phyloP scores from a whole-genome alignment of 176 grass and related monocot genomes.

The Oryza officinalis region DNA sequence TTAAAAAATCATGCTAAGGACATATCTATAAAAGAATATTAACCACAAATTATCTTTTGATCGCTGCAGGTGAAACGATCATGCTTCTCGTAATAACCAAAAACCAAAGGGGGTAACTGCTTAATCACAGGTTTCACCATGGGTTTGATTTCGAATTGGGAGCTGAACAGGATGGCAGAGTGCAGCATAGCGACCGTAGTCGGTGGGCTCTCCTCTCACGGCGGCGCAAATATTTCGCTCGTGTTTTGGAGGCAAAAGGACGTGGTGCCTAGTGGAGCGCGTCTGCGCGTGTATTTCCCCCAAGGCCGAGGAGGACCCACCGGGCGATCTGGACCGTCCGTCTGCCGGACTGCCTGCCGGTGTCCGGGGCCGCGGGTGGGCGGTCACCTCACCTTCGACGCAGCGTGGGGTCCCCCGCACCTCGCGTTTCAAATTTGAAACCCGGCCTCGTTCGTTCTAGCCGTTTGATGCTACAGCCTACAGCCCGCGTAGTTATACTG shows the following conservation, averaged over 20 bases:
- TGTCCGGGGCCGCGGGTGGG: not conserved
- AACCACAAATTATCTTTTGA: too few species aligned
- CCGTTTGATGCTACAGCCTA: not conserved
- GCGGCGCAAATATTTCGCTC: too few species aligned
- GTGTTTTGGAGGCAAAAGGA: too few species aligned
- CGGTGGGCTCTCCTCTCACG: not conserved
- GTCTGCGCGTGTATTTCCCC: too few species aligned
- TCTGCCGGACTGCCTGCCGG: not conserved
- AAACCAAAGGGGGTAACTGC: not conserved
- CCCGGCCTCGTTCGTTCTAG: not conserved
- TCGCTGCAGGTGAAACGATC: too few species aligned
- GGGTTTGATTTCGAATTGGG: not conserved
- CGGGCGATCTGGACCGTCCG: not conserved
- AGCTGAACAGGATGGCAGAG: not conserved
- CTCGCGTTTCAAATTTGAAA: not conserved
- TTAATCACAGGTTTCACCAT: not conserved
- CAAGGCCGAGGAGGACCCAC: not conserved
- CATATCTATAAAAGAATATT: too few species aligned
- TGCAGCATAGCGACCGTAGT: not conserved
- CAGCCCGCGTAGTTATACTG: too few species aligned
- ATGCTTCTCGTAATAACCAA: not conserved
- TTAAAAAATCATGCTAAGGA: too few species aligned
- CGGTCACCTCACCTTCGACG: not conserved
- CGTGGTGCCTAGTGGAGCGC: too few species aligned
- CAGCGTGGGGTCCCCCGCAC: not conserved